phyloP scores from a whole-genome alignment of 805 yeast genomes.

The Saccharomycopsis sp. region DNA sequence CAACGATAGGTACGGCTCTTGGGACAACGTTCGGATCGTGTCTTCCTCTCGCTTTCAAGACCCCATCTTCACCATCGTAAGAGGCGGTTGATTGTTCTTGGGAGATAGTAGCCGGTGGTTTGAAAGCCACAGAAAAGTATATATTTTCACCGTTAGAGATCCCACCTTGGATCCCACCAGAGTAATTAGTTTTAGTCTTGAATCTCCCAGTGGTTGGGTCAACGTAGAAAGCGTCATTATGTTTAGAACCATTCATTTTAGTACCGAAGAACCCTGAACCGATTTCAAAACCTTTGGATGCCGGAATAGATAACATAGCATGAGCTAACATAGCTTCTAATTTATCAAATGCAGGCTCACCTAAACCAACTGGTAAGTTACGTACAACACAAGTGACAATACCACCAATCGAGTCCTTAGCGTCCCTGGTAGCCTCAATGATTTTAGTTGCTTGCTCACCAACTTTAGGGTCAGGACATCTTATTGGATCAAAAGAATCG shows the following conservation, averaged over 20 bases:
- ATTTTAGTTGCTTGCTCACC: constrained; percentile 78
- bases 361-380: constrained; percentile 91
- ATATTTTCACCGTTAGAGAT: constrained; percentile 94
- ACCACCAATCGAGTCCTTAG: constrained; percentile 93
- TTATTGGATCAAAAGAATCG: constrained; percentile 80
- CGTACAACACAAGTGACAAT: constrained; percentile 95
- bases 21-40: constrained; percentile 99
- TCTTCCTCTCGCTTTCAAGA: constrained; percentile 92
- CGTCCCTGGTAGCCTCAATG: constrained; percentile 79
- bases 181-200: constrained; percentile 83
- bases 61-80: constrained; percentile 83
- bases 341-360: constrained; percentile 97
- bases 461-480: constrained; percentile 79
- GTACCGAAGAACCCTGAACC: constrained; percentile 96
- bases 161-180: constrained; percentile 99
- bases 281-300: constrained; percentile 95
- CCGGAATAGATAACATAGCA: constrained; percentile 96
- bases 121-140: constrained; percentile 92
- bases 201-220: constrained; percentile 55
- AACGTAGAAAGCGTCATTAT: constrained; percentile 77
- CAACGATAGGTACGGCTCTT: constrained; percentile 97
- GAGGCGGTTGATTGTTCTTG: constrained; percentile 87
- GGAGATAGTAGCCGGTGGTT: constrained; percentile 95
- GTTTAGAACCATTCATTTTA: constrained; percentile 83
- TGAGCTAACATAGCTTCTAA: constrained; percentile 93